A percentile compares a stretch with the other conserved stretches of the same genome.
Conservation (phyloP, 306 rosid genomes). For the Dalbergia cochinchinensis region DNA sequence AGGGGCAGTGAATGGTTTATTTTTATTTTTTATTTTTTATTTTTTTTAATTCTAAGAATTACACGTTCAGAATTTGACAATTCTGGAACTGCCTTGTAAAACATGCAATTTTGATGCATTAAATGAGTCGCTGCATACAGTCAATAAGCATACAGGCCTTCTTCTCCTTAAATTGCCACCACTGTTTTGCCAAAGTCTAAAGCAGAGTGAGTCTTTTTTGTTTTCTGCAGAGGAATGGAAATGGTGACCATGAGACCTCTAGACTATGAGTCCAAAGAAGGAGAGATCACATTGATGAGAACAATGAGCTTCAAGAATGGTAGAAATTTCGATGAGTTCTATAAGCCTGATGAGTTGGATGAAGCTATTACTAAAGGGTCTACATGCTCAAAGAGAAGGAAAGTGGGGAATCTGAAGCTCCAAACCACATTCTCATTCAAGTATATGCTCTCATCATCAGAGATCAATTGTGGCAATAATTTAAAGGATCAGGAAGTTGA, state of each 20-base stretch:
- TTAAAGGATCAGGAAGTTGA: conserved; percentile 32
- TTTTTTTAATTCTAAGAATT: not conserved
- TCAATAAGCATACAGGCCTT: not conserved
- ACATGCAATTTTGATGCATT: conserved; percentile 31
- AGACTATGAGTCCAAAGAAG: conserved; percentile 49
- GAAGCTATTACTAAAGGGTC: conserved; percentile 49
- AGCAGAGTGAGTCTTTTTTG: not conserved
- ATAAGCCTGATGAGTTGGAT: conserved; percentile 39
- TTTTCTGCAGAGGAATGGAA: conserved; percentile 36
- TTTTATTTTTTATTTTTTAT: not conserved
- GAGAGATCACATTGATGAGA: conserved; percentile 49
- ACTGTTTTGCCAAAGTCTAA: conserved; percentile 10
- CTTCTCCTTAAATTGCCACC: conserved; percentile 15
- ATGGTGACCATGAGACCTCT: conserved; percentile 46
- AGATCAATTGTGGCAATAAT: conserved; percentile 33
- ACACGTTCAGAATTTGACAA: conserved; percentile 12
- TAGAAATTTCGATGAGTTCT: conserved; percentile 33
- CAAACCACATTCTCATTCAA: conserved; percentile 53
- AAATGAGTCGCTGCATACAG: conserved; percentile 13
- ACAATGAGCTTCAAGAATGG: conserved; percentile 50
- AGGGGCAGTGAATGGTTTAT: not conserved
- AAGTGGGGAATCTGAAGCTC: conserved; percentile 49
- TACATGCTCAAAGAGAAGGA: conserved; percentile 48
- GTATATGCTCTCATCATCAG: conserved; percentile 11
- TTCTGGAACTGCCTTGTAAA: not conserved